Base-by-base conservation (phyloP, 257 asterid genomes). In the Salvia hispanica region DNA sequence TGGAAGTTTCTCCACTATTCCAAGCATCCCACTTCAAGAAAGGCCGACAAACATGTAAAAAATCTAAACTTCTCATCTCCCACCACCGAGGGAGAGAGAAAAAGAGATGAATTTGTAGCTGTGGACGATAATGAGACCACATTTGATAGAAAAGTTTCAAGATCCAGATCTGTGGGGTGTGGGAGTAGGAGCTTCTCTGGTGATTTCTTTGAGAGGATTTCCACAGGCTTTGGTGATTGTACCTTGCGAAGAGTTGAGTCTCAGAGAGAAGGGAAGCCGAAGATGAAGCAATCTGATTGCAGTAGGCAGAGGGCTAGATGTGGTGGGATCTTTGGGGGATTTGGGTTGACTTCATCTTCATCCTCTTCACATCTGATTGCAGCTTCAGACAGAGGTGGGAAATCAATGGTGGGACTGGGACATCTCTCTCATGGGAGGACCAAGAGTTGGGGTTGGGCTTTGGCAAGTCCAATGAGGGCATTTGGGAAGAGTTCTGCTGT, bases 401-500 rank as follows among this genome's bases (percentile, higher is more conserved):
- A 83, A 16, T 61, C 78, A 34, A 53, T 52, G 31, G 46, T 75
- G 40, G 62, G 74, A 12, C 67, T 69, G 21, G 76, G 84, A 7
- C 72, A 67, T 50, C 78, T 80, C 54, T 81, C 81, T 40, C 86
- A 86, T 80, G 92, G 88, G 77, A 87, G 94, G 82, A 90, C 78
- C 56, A 93, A 61, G 62, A 93, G 95, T 69, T 93, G 97, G 98
- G 94, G 90, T 0, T 90, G 98, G 97, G 97, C 96, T 54, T 77
- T 91, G 74, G 97, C 97, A 36, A 88, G 96, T 59, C 99, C 99
- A 10, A 86, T 94, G 83, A 88, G 96, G 62, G 95, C 95, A 45
- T 94, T 91, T 73, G 79, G 78, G 44, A 89, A 84, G 74, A 76
- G 82, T 65, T 77, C 89, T 36, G 9, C 55, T 46, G 83, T 75